These are phyloP conservation scores for Hypoxylon trugodes DNA, from an alignment of 495 filamentous ascomycete species.

Conservation along the genomic window DNA sequence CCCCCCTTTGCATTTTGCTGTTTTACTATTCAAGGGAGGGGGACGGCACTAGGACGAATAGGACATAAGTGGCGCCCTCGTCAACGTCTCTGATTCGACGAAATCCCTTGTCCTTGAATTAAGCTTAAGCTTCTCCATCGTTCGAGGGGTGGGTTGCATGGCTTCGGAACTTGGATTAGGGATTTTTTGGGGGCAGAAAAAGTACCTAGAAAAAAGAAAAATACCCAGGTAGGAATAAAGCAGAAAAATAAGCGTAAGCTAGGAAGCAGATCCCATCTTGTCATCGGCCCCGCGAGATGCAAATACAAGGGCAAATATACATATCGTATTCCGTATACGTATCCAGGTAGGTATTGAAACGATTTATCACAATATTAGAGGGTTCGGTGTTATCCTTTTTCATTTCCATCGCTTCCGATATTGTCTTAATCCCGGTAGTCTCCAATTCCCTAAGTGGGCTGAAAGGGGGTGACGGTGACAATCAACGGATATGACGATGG, in stretches of 20 bases:
- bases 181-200: slow-evolving; percentile 27
- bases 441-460: slow-evolving; percentile 27
- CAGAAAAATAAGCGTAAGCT: background rate
- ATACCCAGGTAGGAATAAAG: background rate
- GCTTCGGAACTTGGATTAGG: slow-evolving; percentile 32
- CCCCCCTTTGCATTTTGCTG: slow-evolving; percentile 23
- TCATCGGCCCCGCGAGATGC: slow-evolving; percentile 9
- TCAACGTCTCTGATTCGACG: slow-evolving; percentile 36
- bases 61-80: slow-evolving; percentile 21
- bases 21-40: slow-evolving; percentile 27
- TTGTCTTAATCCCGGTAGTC: slow-evolving; percentile 27
- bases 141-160: slow-evolving; percentile 35
- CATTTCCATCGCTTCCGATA: slow-evolving; percentile 22
- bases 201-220: background rate
- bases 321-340: too few species aligned
- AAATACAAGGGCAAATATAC: slow-evolving; percentile 5
- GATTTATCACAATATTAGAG: slow-evolving; percentile 4
- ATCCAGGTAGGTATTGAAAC: too few species aligned
- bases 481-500: slow-evolving; percentile 19
- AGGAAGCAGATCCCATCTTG: slow-evolving; percentile 20
- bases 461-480: slow-evolving; percentile 17
- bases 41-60: slow-evolving; percentile 25
- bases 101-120: slow-evolving; percentile 40
- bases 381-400: slow-evolving; percentile 4
- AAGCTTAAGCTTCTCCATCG: slow-evolving; percentile 43